These are phyloP conservation scores for Colletotrichum incanum DNA, from an alignment of 2,329 filamentous ascomycete genomes.

Conservation along the genomic window DNA sequence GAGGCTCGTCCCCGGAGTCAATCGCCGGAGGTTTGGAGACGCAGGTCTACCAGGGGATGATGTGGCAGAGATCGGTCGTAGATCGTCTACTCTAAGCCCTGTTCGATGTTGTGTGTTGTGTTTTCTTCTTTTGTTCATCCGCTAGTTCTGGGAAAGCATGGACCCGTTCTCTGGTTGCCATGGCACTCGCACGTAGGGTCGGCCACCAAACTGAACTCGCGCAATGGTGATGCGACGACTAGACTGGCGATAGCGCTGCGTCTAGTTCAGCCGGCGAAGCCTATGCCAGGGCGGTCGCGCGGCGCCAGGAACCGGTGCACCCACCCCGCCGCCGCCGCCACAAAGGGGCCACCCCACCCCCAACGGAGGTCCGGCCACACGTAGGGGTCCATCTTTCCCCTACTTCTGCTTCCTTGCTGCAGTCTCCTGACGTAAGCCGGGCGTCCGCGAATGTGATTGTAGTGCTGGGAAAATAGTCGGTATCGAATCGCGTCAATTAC, in stretches of 20 bases:
- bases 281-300: conserved; percentile 37
- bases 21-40: conserved; percentile 26
- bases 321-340: conserved; percentile 10
- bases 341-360: conserved; percentile 23
- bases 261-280: conserved; percentile 15
- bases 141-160: not conserved
- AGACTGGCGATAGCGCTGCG: conserved; percentile 30
- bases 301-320: conserved; percentile 39
- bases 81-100: not conserved
- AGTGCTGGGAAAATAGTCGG: not conserved
- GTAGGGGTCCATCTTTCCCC: conserved; percentile 1
- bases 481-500: conserved; percentile 22
- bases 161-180: conserved; percentile 11
- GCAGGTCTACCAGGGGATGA: not conserved
- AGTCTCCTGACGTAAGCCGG: conserved; percentile 9
- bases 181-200: conserved; percentile 15
- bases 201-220: conserved; percentile 2
- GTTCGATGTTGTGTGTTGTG: not conserved
- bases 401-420: not conserved
- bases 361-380: conserved; percentile 40
- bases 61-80: not conserved
- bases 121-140: not conserved
- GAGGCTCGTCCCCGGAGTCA: conserved; percentile 15
- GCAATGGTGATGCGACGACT: conserved; percentile 7
- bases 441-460: not conserved